Base-by-base conservation (phyloP, 2,329 filamentous ascomycete species). In the Cercospora sp. region DNA sequence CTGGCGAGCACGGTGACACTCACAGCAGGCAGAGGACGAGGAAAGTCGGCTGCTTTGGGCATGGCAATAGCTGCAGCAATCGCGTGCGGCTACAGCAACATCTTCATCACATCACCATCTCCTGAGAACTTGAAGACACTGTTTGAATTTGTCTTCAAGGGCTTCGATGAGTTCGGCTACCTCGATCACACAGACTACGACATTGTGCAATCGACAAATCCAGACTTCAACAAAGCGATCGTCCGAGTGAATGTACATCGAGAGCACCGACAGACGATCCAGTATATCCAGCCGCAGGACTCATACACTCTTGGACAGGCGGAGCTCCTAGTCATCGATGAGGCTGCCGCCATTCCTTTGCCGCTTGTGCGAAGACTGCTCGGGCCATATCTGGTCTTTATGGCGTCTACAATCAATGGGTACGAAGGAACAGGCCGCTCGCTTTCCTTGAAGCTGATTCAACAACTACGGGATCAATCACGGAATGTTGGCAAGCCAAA, bases 321-420 rank as follows among this genome's bases (percentile, higher is more conserved):
- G 3, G 95, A 99, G 79, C 82, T 99, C 45, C 83, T 99, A 10
- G 94, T 99, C 8, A 98, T 99, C 71, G 95, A 99, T 80, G 95
- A 99, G 81, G 95, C 95, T 16, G 95, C 95, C 12, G 96, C 96
- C 1, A 99, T 99, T 70, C 95, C 96, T 12, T 81, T 99, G 10
- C 95, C 95, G 0, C 83, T 98, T 2, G 95, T 99, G 7, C 87
- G 91, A 74, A 97, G 97, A 81, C 85, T 99, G 48, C 94, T 99
- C 88, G 95, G 95, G 0, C 94, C 94, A 13, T 99, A 99, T 80
- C 84, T 99, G 42, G 93, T 98, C 8, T 99, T 99, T 81, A 98
- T 99, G 95, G 93, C 96, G 0, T 99, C 95, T 0, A 99, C 95
- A 1, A 97, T 99, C 82, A 98, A 98, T 77, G 95, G 95, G 67